Conservation (phyloP, 1,284 basidiomycete species). For the Puccinia horiana region DNA sequence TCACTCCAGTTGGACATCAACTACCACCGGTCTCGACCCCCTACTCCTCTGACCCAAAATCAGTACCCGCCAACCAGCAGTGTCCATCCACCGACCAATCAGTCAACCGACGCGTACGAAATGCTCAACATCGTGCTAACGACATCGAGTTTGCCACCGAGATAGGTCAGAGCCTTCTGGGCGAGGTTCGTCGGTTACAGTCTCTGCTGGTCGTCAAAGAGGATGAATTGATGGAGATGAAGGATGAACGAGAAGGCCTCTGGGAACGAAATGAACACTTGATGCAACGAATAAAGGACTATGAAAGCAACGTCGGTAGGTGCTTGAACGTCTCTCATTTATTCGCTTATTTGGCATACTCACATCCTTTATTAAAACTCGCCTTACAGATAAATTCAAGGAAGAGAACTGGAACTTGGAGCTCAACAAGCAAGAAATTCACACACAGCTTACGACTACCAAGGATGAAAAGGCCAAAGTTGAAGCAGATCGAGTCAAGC, state of each 20-base stretch:
- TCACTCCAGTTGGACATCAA: conserved; percentile 43
- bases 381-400: conserved; percentile 74
- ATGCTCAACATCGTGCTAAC: conserved; percentile 60
- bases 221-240: conserved; percentile 79
- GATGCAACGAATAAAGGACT: conserved; percentile 69
- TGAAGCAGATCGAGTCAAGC: conserved; percentile 78
- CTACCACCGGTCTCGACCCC: conserved; percentile 35
- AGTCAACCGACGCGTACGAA: conserved; percentile 60
- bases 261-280: conserved; percentile 74
- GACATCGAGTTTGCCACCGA: conserved; percentile 86
- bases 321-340: not conserved
- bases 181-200: conserved; percentile 83
- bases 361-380: not conserved
- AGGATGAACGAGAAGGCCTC: conserved; percentile 76
- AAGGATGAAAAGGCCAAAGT: conserved; percentile 70
- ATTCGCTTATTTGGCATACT: conserved; percentile 36
- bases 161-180: conserved; percentile 84
- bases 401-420: conserved; percentile 99
- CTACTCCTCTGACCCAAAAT: conserved; percentile 40
- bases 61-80: conserved; percentile 47
- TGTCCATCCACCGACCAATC: conserved; percentile 53
- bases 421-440: conserved; percentile 83
- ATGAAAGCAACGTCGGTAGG: conserved; percentile 76
- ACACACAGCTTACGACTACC: conserved; percentile 69
- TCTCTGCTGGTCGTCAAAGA: conserved; percentile 82